phyloP scores from a whole-genome alignment of 768 basidiomycete species.

The Astraeus odoratus region DNA sequence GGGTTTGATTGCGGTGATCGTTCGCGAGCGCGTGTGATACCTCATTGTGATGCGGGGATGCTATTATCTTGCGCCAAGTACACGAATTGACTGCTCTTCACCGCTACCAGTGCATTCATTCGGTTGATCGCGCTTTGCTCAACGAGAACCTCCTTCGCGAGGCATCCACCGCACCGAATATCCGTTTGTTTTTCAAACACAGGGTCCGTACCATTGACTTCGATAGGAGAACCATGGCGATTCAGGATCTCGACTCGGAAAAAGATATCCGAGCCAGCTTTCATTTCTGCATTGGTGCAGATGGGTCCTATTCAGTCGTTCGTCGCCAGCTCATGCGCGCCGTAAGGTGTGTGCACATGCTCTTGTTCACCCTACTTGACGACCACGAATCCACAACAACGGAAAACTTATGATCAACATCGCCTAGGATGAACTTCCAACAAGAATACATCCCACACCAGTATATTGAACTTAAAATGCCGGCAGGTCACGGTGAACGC shows the following conservation, averaged over 20 bases:
- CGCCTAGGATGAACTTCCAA: conserved; percentile 82
- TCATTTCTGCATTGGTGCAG: conserved; percentile 84
- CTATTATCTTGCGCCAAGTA: conserved; percentile 6
- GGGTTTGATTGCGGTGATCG: conserved; percentile 4
- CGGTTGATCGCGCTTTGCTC: conserved; percentile 82
- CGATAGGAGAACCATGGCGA: conserved; percentile 47
- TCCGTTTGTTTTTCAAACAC: conserved; percentile 72
- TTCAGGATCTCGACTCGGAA: conserved; percentile 40
- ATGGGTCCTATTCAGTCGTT: conserved; percentile 90
- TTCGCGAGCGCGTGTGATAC: not conserved
- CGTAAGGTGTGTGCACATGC: conserved; percentile 55
- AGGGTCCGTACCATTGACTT: conserved; percentile 78
- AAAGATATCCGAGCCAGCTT: conserved; percentile 46
- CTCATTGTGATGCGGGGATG: conserved; percentile 15
- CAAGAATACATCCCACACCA: conserved; percentile 95
- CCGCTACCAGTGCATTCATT: conserved; percentile 76
- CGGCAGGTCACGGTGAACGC: conserved; percentile 57
- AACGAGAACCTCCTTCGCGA: conserved; percentile 83
- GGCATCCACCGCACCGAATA: conserved; percentile 51
- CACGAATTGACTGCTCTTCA: conserved; percentile 19
- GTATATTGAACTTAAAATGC: conserved; percentile 95
- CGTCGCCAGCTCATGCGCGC: conserved; percentile 94
- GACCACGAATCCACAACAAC: conserved; percentile 2
- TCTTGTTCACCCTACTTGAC: not conserved
- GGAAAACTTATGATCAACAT: conserved; percentile 3